A percentile compares a stretch with the other conserved stretches of the same genome.
Conservation (phyloP, 352 stramenopile species). For the Thalassiosira livingstoniorum region DNA sequence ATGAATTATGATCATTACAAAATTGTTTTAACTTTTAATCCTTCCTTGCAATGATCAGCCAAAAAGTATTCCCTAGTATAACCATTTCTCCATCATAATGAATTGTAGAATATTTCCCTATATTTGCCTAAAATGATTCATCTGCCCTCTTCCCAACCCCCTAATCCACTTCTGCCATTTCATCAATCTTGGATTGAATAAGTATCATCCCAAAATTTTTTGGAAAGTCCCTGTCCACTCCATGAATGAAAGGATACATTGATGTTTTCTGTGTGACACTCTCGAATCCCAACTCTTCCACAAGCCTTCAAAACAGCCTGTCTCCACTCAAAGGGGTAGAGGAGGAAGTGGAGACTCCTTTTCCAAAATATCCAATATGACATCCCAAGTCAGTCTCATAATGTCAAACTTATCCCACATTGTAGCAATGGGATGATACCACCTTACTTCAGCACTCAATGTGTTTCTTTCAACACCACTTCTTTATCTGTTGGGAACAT, state of each 20-base stretch:
- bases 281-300: constrained; percentile 16
- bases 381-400: constrained; percentile 5
- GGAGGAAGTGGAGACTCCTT: constrained; percentile 2
- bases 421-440: constrained; percentile 45
- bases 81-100: not conserved
- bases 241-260: constrained; percentile 21
- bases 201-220: constrained; percentile 18
- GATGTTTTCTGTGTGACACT: not conserved
- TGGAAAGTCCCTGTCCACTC: constrained; percentile 1
- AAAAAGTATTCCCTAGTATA: constrained; percentile 19
- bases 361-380: constrained; percentile 12
- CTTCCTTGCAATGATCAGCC: constrained; percentile 10
- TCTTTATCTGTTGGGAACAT: constrained; percentile 51
- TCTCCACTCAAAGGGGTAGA: constrained; percentile 20
- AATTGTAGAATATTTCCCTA: constrained; percentile 7
- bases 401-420: constrained; percentile 40
- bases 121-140: constrained; percentile 5
- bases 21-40: not conserved
- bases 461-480: constrained; percentile 27
- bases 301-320: constrained; percentile 8
- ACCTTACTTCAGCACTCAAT: constrained; percentile 43
- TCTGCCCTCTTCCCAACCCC: constrained; percentile 1
- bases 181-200: constrained; percentile 6
- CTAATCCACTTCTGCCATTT: constrained; percentile 12
- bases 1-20: no score